phyloP scores from a whole-genome alignment of 345 rosid genomes.

The Eucalyptus viminalis region DNA sequence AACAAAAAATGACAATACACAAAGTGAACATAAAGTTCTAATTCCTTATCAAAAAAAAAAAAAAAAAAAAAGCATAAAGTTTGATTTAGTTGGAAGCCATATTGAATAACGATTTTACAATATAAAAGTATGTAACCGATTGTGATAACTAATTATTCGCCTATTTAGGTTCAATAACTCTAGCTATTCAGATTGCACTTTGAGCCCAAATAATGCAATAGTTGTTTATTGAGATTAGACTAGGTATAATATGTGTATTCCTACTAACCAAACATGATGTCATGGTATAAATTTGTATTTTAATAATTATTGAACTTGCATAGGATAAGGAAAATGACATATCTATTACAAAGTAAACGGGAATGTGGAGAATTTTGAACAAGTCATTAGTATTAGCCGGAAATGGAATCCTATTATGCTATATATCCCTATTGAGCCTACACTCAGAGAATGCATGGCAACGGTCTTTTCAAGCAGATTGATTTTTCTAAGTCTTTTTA shows the following conservation, averaged over 20 bases:
- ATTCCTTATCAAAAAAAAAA: too few species aligned
- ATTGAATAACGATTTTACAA: too few species aligned
- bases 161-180: not conserved
- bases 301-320: not conserved
- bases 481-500: not conserved
- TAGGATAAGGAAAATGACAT: not conserved
- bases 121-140: not conserved
- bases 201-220: not conserved
- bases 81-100: not conserved
- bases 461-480: not conserved
- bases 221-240: not conserved
- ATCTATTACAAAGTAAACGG: not conserved
- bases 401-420: not conserved
- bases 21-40: not conserved
- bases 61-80: too few species aligned
- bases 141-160: fast-evolving
- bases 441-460: not conserved
- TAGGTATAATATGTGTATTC: not conserved
- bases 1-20: not conserved
- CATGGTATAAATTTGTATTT: not conserved
- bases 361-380: not conserved
- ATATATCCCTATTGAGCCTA: not conserved
- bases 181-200: not conserved
- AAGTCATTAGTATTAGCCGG: not conserved
- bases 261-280: not conserved